Base-by-base conservation (phyloP, 495 filamentous ascomycete genomes). In the Tricharina praecox region DNA sequence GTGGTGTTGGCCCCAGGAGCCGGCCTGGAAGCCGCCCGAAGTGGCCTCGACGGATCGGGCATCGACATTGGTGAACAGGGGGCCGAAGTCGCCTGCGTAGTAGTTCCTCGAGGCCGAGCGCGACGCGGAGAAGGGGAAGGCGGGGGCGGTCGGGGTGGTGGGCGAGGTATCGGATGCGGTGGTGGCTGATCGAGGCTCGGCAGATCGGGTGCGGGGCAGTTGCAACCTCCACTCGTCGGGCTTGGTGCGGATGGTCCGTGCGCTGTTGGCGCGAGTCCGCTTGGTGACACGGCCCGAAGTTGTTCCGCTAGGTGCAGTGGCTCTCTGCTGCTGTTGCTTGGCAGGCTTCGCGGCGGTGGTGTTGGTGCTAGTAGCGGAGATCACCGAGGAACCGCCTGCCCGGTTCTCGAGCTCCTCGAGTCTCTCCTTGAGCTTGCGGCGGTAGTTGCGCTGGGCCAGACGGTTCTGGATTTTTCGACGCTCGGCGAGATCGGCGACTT, bases 401-500 rank as follows among this genome's bases (percentile, higher is more conserved):
- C 54, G 53, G 26, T 53, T 48, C 40, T 61, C 58, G 19, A 61
- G 58, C 15, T 60, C 53, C 25, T 61, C 57, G 24, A 60, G 50
- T 21, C 53, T 47, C 39, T 53, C 43, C 11, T 53, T 53, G 26
- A 61, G 58, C 42, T 60, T 60, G n/a, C 57, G 52, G 34, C 79
- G 78, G 59, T 83, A 83, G 58, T 83, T 83, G 37, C 79, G 72
- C 60, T 83, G 79, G 11, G 79, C 79, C 53, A 83, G 79, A 15
- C 79, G 69, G 57, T 83, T 82, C 61, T 83, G 79, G 55, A 83
- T 82, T 47, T 79, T 69, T 53, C 79, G 68, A 35, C 79, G 68
- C 60, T 82, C 79, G 11, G 78, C 78, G 20, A 82, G 68, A 59
- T 83, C 79, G 25, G 79, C 81, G 59, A 83, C 79, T 66, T 82